Conservation (phyloP, 2,329 filamentous ascomycete species). For the Fusarium nanum region DNA sequence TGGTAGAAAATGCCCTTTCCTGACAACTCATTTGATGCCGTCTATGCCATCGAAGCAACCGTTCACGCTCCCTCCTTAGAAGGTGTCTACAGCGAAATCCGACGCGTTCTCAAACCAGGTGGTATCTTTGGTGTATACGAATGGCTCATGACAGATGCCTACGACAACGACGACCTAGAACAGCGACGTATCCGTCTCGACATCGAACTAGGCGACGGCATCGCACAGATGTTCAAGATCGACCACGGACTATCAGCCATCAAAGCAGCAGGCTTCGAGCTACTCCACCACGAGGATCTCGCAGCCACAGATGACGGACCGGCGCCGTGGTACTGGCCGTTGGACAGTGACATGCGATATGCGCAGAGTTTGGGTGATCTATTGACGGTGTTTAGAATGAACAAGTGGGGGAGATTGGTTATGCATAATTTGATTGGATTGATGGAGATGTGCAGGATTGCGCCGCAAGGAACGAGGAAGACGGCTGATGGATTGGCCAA, state of each 20-base stretch:
- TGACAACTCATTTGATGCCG: slow-evolving; percentile 90
- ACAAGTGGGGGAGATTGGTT: slow-evolving; percentile 76
- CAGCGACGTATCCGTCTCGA: slow-evolving; percentile 92
- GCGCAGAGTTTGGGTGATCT: slow-evolving; percentile 79
- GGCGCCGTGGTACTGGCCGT: slow-evolving; percentile 90
- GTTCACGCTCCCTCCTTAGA: slow-evolving; percentile 91
- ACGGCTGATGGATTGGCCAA: slow-evolving; percentile 83
- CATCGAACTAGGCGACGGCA: slow-evolving; percentile 96
- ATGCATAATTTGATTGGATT: slow-evolving; percentile 79
- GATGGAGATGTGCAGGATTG: slow-evolving; percentile 76
- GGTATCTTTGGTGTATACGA: slow-evolving; percentile 97
- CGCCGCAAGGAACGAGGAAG: slow-evolving; percentile 84
- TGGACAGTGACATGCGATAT: slow-evolving; percentile 80
- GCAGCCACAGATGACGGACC: slow-evolving; percentile 59
- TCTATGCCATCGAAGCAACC: slow-evolving; percentile 97
- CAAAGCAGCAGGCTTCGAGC: slow-evolving; percentile 83
- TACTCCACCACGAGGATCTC: slow-evolving; percentile 69
- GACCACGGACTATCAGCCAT: slow-evolving; percentile 85
- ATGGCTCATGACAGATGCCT: slow-evolving; percentile 97
- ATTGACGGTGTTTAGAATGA: slow-evolving; percentile 85
- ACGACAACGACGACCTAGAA: slow-evolving; percentile 86
- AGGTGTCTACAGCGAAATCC: slow-evolving; percentile 94
- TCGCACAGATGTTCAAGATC: slow-evolving; percentile 95
- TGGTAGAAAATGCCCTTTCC: slow-evolving; percentile 89
- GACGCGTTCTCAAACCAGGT: slow-evolving; percentile 95